phyloP scores from a whole-genome alignment of 2,329 filamentous ascomycete genomes.

The Knufia petricola region DNA sequence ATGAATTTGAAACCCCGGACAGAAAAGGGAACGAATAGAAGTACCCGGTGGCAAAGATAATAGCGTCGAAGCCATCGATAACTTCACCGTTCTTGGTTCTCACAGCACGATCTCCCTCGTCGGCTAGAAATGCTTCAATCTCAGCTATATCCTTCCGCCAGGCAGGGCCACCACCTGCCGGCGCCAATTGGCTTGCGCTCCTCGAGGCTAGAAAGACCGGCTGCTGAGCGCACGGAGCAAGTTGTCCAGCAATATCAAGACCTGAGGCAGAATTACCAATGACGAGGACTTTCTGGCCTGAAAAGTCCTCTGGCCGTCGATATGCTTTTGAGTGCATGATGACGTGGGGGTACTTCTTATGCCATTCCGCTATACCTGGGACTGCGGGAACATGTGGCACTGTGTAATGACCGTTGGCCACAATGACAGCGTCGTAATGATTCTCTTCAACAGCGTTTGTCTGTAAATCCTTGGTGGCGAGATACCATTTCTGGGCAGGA shows the following conservation, averaged over 20 bases:
- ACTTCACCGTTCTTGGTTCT: conserved; percentile 56
- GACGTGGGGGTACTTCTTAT: conserved; percentile 47
- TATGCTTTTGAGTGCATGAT: conserved; percentile 75
- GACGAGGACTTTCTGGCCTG: conserved; percentile 64
- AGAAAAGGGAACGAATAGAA: conserved; percentile 75
- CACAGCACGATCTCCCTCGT: conserved; percentile 46
- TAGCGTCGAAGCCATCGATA: conserved; percentile 59
- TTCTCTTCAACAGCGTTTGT: conserved; percentile 34
- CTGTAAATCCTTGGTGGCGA: conserved; percentile 35
- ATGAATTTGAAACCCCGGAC: conserved; percentile 13
- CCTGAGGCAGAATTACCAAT: conserved; percentile 80
- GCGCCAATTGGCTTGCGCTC: conserved; percentile 39
- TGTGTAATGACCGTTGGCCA: conserved; percentile 67
- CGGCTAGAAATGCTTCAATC: conserved; percentile 46
- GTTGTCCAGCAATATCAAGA: conserved; percentile 70
- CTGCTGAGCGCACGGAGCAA: conserved; percentile 49
- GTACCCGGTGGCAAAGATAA: conserved; percentile 86
- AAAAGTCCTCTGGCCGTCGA: conserved; percentile 54
- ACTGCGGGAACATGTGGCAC: conserved; percentile 59
- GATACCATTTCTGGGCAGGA: conserved; percentile 8
- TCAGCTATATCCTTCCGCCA: conserved; percentile 50
- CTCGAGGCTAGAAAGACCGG: conserved; percentile 57
- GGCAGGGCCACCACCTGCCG: conserved; percentile 27
- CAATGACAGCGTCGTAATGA: conserved; percentile 63
- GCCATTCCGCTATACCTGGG: conserved; percentile 50